Evolutionary conservation across 345 rosid genomes (phyloP), one percentile per base, ranked within the genome.

Genomic region (Camelina hispida): DNA sequence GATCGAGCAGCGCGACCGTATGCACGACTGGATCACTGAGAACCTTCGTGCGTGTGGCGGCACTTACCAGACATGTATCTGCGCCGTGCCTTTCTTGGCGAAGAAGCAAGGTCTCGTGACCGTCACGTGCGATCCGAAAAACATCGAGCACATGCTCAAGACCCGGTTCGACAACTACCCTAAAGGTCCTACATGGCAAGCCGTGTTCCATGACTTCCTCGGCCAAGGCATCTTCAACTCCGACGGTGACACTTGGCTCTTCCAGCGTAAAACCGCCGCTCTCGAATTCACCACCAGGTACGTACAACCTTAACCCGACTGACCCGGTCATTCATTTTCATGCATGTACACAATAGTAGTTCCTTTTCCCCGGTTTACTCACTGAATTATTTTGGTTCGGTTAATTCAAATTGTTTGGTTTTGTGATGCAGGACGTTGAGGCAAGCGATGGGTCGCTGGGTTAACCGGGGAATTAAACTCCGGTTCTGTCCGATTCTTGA

Each of bases 1-100:
- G 84, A 84, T 95, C 69, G 83, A 90, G 81, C 91, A 95, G 61
- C 83, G 87, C 68, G 92, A 92, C 65, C 97, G 99, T 64, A 66
- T 95, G 91, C 99, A 92, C 69, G 99, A 95, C 86, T 95, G 97
- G 99, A 95, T 95, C 88, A 80, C 85, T 67, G 97, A 92, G 80
- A 95, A 90, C 80, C 97, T 92, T 43, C 96, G 88, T 13, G 97
- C 91, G 9, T 84, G 91, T 66, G 89, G 96, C 22, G 98, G 99
- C 28, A 95, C 99, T 23, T 95, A 95, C 83, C 98, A 95, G 87
- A 95, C 97, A 20, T 90, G 97, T 84, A 95, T 86, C 63, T 92
- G 92, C 30, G 96, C 97, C 2, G 68, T 95, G 7, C 99, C 99
- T 5, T 89, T 90, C 74, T 75, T 95, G 43, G 91, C 95, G 5